These are phyloP conservation scores for Favolaschia claudopus DNA, from an alignment of 768 basidiomycete genomes.

Conservation along the genomic window DNA sequence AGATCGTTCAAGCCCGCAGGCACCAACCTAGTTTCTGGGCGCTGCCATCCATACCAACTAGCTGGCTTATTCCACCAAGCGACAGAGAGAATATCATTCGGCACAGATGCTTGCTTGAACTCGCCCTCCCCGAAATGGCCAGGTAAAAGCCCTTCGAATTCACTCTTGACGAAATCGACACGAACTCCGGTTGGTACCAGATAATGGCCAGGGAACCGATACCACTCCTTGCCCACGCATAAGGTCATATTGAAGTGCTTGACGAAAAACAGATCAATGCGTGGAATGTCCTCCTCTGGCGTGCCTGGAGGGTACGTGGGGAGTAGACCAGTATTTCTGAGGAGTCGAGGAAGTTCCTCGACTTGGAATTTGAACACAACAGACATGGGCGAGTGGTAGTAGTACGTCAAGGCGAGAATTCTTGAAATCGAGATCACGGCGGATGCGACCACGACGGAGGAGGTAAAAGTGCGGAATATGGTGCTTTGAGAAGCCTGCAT, in stretches of 20 bases:
- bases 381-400: slow-evolving; percentile 90
- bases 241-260: slow-evolving; percentile 74
- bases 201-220: slow-evolving; percentile 92
- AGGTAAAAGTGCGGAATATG: slow-evolving; percentile 80
- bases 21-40: slow-evolving; percentile 67
- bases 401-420: slow-evolving; percentile 81
- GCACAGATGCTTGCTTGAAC: slow-evolving; percentile 34
- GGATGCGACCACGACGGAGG: slow-evolving; percentile 70
- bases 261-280: slow-evolving; percentile 74
- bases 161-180: slow-evolving; percentile 91
- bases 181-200: slow-evolving; percentile 83
- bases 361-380: slow-evolving; percentile 75
- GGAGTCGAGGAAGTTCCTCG: slow-evolving; percentile 80
- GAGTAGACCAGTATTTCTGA: slow-evolving; percentile 75
- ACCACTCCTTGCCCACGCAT: slow-evolving; percentile 96
- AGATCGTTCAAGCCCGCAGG: slow-evolving; percentile 84
- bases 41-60: slow-evolving; percentile 17
- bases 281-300: slow-evolving; percentile 51
- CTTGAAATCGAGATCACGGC: slow-evolving; percentile 79
- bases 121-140: slow-evolving; percentile 71
- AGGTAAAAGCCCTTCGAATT: slow-evolving; percentile 89
- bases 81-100: slow-evolving; percentile 30
- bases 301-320: slow-evolving; percentile 48
- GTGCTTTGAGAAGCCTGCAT: slow-evolving; percentile 76
- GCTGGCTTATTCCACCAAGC: slow-evolving; percentile 52